Percentiles rank a stretch among this genome's conserved stretches.
Evolutionary conservation across 2,329 filamentous ascomycete species (phyloP).

Genomic region (Triangularia verruculosa): DNA sequence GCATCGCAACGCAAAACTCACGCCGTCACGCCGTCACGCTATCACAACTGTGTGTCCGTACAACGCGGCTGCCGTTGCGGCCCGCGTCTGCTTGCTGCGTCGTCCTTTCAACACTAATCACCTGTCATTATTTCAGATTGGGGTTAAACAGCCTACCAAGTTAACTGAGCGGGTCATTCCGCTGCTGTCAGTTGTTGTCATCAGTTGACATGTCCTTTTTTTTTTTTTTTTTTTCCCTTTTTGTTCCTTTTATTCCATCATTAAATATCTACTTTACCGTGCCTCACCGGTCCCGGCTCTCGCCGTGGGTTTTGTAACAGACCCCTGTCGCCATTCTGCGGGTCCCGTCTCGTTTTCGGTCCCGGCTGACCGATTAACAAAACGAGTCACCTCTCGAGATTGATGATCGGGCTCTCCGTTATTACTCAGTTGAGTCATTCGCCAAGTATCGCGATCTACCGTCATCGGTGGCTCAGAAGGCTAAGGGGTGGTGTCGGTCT

Average conservation of each 20-base stretch:
- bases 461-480: too few species aligned
- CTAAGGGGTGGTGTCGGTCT: too few species aligned
- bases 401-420: neutral
- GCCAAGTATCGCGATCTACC: neutral
- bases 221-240: constrained; percentile 1
- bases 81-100: neutral
- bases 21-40: neutral
- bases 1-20: neutral
- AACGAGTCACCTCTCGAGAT: neutral
- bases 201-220: neutral
- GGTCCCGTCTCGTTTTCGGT: neutral
- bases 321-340: constrained; percentile 3
- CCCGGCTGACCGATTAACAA: neutral
- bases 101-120: constrained; percentile 1
- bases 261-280: too few species aligned
- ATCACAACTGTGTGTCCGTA: neutral
- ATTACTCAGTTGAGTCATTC: too few species aligned
- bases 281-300: neutral
- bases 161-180: constrained; percentile 5
- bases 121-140: too few species aligned
- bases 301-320: neutral
- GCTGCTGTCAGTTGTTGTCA: neutral
- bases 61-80: neutral
- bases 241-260: constrained; percentile 2
- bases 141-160: too few species aligned